Evolutionary conservation across 2,329 filamentous ascomycete genomes (phyloP).

Genomic region (Penicillium expansum): DNA sequence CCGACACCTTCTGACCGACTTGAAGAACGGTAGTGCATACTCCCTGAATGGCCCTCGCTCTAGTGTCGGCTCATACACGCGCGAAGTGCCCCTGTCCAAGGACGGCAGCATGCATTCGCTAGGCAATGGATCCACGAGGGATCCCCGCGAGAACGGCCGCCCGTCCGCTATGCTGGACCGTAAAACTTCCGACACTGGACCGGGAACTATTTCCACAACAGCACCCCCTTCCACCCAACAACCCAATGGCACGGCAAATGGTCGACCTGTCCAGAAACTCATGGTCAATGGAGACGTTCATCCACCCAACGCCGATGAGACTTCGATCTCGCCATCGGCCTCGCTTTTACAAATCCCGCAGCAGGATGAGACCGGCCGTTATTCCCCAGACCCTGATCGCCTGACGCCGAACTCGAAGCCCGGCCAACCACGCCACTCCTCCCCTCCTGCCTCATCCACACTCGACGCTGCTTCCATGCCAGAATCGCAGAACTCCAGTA

Average conservation of each 20-base stretch:
- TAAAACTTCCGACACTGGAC: constrained; percentile 30
- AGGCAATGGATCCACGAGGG: constrained; percentile 34
- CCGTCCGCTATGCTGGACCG: constrained; percentile 30
- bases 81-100: constrained; percentile 42
- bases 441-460: constrained; percentile 54
- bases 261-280: constrained; percentile 27
- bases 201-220: constrained; percentile 27
- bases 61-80: constrained; percentile 43
- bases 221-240: constrained; percentile 26
- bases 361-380: constrained; percentile 32
- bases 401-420: constrained; percentile 29
- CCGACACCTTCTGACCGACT: constrained; percentile 37
- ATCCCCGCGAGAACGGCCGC: constrained; percentile 32
- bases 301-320: constrained; percentile 33
- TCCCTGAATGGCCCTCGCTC: constrained; percentile 58
- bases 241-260: constrained; percentile 27
- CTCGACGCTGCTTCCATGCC: constrained; percentile 53
- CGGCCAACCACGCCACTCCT: constrained; percentile 39
- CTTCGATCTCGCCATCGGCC: constrained; percentile 28
- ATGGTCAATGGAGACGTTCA: constrained; percentile 34
- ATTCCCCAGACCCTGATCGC: constrained; percentile 32
- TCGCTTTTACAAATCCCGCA: constrained; percentile 36
- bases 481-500: constrained; percentile 55
- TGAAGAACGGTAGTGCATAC: constrained; percentile 57
- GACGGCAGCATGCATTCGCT: constrained; percentile 52